phyloP scores from a whole-genome alignment of 108 stramenopile species.

The Discostella stelligeroides region DNA sequence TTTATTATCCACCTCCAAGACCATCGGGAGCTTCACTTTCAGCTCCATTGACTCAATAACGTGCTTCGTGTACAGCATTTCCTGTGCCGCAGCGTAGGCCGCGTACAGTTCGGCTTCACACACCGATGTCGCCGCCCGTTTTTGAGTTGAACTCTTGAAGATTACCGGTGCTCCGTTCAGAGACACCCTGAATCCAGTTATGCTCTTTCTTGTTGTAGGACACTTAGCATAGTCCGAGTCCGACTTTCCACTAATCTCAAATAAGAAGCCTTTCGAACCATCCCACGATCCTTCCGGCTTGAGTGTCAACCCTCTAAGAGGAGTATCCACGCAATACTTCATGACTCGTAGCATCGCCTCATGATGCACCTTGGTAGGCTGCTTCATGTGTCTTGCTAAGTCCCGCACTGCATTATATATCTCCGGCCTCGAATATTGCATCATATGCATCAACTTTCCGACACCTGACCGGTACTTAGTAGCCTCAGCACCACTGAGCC shows the following conservation, averaged over 20 bases:
- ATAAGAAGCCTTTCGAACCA: constrained; percentile 23
- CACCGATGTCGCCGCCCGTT: no score
- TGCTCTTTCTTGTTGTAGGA: constrained; percentile 22
- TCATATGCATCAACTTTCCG: constrained; percentile 36
- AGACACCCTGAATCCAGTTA: constrained; percentile 17
- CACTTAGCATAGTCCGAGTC: no score
- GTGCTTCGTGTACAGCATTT: constrained; percentile 23
- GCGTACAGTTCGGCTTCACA: no score
- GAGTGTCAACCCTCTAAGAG: no score
- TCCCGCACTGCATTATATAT: constrained; percentile 49
- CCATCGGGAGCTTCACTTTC: constrained; percentile 50
- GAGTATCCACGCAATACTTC: no score
- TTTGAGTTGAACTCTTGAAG: constrained; percentile 43
- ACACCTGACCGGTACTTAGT: constrained; percentile 28
- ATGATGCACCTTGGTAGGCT: constrained; percentile 11
- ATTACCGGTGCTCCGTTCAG: constrained; percentile 29
- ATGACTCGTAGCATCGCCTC: constrained; percentile 12
- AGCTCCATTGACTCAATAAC: constrained; percentile 28
- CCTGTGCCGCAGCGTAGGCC: constrained; percentile 47
- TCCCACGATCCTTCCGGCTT: no score
- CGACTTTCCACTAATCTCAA: constrained; percentile 18
- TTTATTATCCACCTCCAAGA: constrained; percentile 48
- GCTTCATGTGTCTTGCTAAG: constrained; percentile 8
- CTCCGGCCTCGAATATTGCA: constrained; percentile 35
- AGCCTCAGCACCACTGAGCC: constrained; percentile 4